phyloP scores from a whole-genome alignment of 2,329 filamentous ascomycete genomes.

The Pseudogymnoascus sp. region DNA sequence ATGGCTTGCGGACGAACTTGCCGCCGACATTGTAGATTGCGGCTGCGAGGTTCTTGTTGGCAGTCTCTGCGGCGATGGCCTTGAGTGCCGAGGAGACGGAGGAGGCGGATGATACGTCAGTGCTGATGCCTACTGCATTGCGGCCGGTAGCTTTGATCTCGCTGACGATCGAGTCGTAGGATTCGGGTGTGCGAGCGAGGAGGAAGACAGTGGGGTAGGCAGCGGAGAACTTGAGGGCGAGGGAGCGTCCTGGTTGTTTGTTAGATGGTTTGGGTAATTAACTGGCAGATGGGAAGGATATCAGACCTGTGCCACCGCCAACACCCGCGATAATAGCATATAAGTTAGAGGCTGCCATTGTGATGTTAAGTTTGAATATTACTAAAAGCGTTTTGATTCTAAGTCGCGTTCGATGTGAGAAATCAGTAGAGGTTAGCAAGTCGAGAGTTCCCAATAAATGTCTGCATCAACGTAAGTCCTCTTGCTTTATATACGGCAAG shows the following conservation, averaged over 20 bases:
- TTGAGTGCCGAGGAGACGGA: slow-evolving; percentile 51
- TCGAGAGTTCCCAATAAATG: not conserved
- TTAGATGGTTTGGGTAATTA: slow-evolving; percentile 3
- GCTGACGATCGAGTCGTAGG: slow-evolving; percentile 54
- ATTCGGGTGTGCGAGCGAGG: slow-evolving; percentile 59
- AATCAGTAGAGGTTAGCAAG: not conserved
- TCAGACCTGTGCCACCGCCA: slow-evolving; percentile 53
- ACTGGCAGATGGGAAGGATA: not conserved
- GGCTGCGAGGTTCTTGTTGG: slow-evolving; percentile 46
- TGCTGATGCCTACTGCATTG: slow-evolving; percentile 59
- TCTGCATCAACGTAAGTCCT: not conserved
- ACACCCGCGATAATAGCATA: slow-evolving; percentile 64
- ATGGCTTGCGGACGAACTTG: slow-evolving; percentile 44
- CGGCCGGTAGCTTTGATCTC: slow-evolving; percentile 63
- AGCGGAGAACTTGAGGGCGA: slow-evolving; percentile 50
- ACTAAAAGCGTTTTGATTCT: not conserved
- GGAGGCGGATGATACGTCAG: slow-evolving; percentile 49
- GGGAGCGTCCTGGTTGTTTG: slow-evolving; percentile 33
- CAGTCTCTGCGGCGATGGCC: slow-evolving; percentile 51
- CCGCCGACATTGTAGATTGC: slow-evolving; percentile 61
- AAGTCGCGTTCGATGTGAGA: not conserved
- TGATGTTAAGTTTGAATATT: not conserved
- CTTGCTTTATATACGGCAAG: not conserved
- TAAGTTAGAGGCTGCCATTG: slow-evolving; percentile 35
- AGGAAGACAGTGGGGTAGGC: slow-evolving; percentile 61